phyloP scores from a whole-genome alignment of 768 basidiomycete genomes.

The Mycena leptocephala region DNA sequence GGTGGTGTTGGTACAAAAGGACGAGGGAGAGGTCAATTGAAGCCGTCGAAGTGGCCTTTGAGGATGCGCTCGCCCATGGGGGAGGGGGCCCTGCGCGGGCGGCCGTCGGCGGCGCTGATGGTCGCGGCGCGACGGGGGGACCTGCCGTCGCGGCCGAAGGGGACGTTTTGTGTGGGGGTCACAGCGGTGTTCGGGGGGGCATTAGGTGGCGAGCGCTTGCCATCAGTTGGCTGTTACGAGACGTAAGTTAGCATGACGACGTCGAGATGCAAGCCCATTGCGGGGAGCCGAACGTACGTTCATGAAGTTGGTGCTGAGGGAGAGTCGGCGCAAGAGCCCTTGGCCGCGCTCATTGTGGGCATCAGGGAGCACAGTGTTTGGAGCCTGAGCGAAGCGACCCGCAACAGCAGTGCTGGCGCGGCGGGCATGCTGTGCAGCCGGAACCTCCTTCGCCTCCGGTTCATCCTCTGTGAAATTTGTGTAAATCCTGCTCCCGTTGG shows the following conservation, averaged over 20 bases:
- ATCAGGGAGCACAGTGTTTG: constrained; percentile 62
- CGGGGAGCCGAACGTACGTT: constrained; percentile 68
- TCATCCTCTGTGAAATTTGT: constrained; percentile 54
- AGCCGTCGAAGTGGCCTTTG: constrained; percentile 93
- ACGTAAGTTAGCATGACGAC: constrained; percentile 15
- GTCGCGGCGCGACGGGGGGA: constrained; percentile 75
- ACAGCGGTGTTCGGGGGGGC: constrained; percentile 71
- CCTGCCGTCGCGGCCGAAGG: constrained; percentile 51
- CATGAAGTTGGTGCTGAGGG: constrained; percentile 69
- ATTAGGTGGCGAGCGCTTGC: constrained; percentile 55
- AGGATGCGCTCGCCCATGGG: constrained; percentile 94
- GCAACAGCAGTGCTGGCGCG: constrained; percentile 73
- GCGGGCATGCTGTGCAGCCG: constrained; percentile 67
- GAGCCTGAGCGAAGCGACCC: constrained; percentile 67
- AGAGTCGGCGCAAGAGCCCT: constrained; percentile 82
- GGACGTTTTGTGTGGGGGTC: constrained; percentile 52
- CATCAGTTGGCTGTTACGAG: constrained; percentile 42
- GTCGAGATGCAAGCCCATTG: constrained; percentile 9
- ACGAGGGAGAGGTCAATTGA: constrained; percentile 67
- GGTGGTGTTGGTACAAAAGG: constrained; percentile 17
- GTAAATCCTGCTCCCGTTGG: neutral
- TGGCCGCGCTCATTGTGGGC: constrained; percentile 76
- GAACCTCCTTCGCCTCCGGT: constrained; percentile 55
- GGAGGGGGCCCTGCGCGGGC: constrained; percentile 80
- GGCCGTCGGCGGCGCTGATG: constrained; percentile 59